These are phyloP conservation scores for Lichtheimia corymbifera DNA, from an alignment of 371 early-diverging fungal species.

Conservation along the genomic window DNA sequence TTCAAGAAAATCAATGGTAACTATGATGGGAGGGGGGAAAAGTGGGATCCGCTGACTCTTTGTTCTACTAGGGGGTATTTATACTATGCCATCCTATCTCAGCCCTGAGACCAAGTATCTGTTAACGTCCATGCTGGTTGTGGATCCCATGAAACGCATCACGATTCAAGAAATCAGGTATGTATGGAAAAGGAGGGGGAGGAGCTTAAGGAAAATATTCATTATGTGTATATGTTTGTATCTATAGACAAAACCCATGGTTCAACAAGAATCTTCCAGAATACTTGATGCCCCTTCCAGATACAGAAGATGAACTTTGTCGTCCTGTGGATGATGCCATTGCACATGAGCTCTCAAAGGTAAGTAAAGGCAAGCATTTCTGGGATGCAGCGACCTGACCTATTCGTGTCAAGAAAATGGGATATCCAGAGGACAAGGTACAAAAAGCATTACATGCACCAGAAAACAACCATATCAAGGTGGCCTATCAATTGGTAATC, in stretches of 20 bases:
- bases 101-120: conserved; percentile 81
- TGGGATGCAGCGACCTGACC: too few relatives aligned
- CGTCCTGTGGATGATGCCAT: conserved; percentile 74
- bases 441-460: conserved; percentile 70
- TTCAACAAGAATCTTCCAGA: conserved; percentile 88
- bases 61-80: conserved; percentile 76
- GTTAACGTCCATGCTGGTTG: conserved; percentile 91
- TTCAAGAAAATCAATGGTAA: conserved; percentile 90
- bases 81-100: conserved; percentile 84
- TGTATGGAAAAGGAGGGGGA: background rate
- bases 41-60: too few relatives aligned
- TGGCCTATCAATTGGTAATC: conserved; percentile 90
- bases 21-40: too few relatives aligned
- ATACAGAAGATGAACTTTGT: conserved; percentile 64
- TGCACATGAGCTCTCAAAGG: conserved; percentile 74
- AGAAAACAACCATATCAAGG: conserved; percentile 90
- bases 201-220: background rate
- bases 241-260: conserved; percentile 80
- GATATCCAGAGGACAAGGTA: conserved; percentile 69
- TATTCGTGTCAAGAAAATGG: conserved; percentile 66
- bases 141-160: conserved; percentile 94
- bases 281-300: conserved; percentile 80
- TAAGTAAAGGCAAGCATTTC: conserved; percentile 1
- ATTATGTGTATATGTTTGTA: background rate
- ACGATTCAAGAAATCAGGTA: conserved; percentile 87